Percentiles rank a stretch among this genome's conserved stretches.
Conservation (phyloP, 106 monocot species). For the Gastrodia elata region DNA sequence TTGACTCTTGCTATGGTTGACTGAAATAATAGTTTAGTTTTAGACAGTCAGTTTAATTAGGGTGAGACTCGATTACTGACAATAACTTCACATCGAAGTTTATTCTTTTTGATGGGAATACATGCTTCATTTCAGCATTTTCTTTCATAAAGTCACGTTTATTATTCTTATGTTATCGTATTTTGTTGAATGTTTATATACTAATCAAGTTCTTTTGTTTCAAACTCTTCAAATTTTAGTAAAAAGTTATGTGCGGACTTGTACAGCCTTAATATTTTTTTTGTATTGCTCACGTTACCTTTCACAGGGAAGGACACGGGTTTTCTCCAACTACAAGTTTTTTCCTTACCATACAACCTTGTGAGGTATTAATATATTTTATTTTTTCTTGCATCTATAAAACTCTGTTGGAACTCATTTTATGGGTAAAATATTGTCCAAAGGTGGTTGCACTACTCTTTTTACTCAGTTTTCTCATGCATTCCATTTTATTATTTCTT, state of each 20-base stretch:
- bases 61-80: too few relatives aligned
- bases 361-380: constrained; percentile 46
- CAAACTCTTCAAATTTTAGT: background rate
- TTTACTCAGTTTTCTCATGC: too few relatives aligned
- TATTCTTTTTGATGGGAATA: background rate
- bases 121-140: background rate
- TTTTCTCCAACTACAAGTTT: constrained; percentile 74
- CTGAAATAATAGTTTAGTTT: too few relatives aligned
- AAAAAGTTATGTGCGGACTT: background rate
- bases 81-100: background rate
- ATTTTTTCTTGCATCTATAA: background rate
- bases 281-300: constrained; percentile 4
- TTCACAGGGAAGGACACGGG: constrained; percentile 58
- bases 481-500: too few relatives aligned
- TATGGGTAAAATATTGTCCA: too few relatives aligned
- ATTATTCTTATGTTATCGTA: background rate
- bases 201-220: background rate
- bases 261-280: background rate
- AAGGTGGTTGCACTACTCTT: too few relatives aligned
- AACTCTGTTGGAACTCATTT: too few relatives aligned
- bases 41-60: too few relatives aligned
- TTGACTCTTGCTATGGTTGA: too few relatives aligned
- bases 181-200: background rate
- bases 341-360: constrained; percentile 45
- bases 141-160: background rate